Conservation (phyloP, 257 asterid species). For the Solanum ahanhuiri region DNA sequence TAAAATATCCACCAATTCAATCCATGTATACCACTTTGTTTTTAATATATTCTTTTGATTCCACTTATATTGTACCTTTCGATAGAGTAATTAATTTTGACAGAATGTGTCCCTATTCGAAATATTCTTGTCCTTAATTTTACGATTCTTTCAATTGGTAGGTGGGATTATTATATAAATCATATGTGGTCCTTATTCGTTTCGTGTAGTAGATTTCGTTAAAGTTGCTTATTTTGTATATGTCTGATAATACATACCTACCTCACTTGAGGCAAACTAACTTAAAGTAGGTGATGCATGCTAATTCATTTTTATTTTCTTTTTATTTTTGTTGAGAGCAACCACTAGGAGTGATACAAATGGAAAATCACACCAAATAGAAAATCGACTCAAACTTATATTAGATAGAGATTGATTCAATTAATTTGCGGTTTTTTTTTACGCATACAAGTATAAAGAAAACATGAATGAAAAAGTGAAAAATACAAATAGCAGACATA, state of each 20-base stretch:
- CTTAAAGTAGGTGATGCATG: background rate
- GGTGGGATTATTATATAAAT: background rate
- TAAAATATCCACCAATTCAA: background rate
- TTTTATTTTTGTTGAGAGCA: background rate
- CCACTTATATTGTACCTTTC: background rate
- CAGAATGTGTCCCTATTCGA: background rate
- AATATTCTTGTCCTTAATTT: background rate
- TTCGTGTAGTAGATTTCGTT: background rate
- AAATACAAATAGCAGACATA: background rate
- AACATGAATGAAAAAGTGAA: background rate
- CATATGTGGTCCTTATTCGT: background rate
- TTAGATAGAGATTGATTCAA: background rate
- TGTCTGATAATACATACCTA: background rate
- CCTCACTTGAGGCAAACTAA: background rate
- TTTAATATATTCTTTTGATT: too few relatives aligned
- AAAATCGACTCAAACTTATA: background rate
- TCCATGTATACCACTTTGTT: background rate
- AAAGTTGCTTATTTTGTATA: background rate
- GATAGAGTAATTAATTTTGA: background rate
- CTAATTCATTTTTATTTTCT: background rate
- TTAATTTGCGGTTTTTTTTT: background rate
- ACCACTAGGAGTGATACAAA: background rate
- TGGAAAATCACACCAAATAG: background rate
- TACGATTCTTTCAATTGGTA: background rate
- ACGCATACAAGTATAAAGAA: background rate